Base-by-base conservation (phyloP, 768 basidiomycete genomes). In the Chlorophyllum brunneum region DNA sequence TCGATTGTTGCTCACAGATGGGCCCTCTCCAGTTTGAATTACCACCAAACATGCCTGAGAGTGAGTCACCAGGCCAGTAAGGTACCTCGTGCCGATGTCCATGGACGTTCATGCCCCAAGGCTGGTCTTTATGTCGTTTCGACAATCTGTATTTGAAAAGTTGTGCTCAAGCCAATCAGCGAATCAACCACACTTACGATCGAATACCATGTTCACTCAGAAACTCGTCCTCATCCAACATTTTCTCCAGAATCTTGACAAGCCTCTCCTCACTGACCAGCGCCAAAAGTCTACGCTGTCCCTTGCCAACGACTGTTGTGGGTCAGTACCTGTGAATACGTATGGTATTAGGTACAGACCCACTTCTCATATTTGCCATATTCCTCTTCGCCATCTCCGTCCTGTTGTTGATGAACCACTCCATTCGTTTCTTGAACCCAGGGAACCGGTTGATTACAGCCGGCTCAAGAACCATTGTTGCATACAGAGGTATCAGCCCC, bases 31-130 rank as follows among this genome's bases (percentile, higher is more conserved):
- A 95, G 59, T 94, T 95, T n/a, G 92, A 94, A 64, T 94, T 95
- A n/a, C 92, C 92, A 47, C 94, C 93, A 67, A 97, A 95, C 95
- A 99, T 99, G 41, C 94, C 95, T 9, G 92, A 94, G 60, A 81
- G 82, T 2, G 95, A 98, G 65, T 99, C 97, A 7, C 95, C 97
- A 1, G 97, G 95, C 97, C 97, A 98, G 69, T 98, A 99, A 29
- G 82, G 81, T 26, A 98, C 92, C 62, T 93, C 90, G 64, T 97
- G 91, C 36, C 85, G 79, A 59, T 98, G 82, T 13, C 93, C 95
- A 55, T 97, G 83, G 42, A 97, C 95, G 56, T 92, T 75, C 80
- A 98, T 97, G 5, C 87, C 88, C 90, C 92, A 99, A 3, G 97
- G 97, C 54, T 88, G 77, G 9, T 93, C 86, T 67, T 93, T 83